Base-by-base conservation (phyloP, 257 asterid genomes). In the Solanum megistacrolobum region DNA sequence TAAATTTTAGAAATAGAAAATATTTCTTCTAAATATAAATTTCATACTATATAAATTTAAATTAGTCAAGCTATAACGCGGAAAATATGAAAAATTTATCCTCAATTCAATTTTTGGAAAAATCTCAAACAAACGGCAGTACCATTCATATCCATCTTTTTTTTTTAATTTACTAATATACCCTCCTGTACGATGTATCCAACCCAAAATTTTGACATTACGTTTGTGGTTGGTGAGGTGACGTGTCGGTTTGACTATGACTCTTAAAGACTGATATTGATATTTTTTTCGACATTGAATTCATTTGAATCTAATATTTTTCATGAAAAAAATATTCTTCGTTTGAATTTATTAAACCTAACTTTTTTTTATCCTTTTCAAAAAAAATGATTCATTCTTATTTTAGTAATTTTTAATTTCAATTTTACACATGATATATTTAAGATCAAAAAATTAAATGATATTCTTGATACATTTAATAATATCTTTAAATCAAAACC, bases 181-280 rank as follows among this genome's bases (percentile, higher is more conserved):
- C 66, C 66, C 41, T 48, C 35, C 83, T 91, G 91, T 94, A 88
- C 96, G 66, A 87, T 94, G 96, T 92, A 94, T 94, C 93, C 88
- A 92, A 58, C 94, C 93, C 86, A 81, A 78, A 88, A 25, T 87
- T 91, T 91, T 88, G 93, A 84, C 90, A 62, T 71, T 71, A 87
- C 92, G 91, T 89, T 89, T 87, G 55, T 79, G 86, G 73, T 66
- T 86, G 72, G 76, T 43, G 88, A 27, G 71, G 12, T 89, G 91
- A 92, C 90, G 90, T 90, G 92, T 89, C 90, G 8, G 87, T 78
- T 85, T 87, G 83, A 90, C 81, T 38, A 83, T 36, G 88, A 76
- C 86, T 36, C 71, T 36, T 35, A 73, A 34, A 34, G 16, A n/a
- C 8, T 0, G 1, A 34, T 9, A 5, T 34, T 31, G n/a, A 2